These are phyloP conservation scores for Capsicum baccatum DNA, from an alignment of 257 asterid species.

Conservation along the genomic window DNA sequence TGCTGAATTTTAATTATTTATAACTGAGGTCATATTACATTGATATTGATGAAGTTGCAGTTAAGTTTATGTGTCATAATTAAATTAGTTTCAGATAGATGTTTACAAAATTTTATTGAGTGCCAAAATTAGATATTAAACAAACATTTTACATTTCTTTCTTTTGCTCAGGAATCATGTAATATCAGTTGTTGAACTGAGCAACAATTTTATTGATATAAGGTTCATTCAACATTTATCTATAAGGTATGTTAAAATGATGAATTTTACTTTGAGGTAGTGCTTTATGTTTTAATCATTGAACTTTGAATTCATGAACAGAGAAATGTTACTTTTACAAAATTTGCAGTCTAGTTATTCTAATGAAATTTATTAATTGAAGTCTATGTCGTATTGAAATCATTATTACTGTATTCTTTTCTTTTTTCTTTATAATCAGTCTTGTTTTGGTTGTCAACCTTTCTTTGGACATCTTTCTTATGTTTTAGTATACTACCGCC, in stretches of 20 bases:
- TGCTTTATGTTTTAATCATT: no score
- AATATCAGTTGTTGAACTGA: constrained; percentile 67
- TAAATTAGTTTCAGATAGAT: not conserved
- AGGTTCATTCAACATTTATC: constrained; percentile 74
- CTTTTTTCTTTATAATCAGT: no score
- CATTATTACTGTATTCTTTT: no score
- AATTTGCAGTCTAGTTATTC: no score
- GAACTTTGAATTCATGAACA: no score
- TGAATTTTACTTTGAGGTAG: no score
- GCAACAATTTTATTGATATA: constrained; percentile 87
- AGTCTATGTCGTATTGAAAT: no score
- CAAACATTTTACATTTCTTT: not conserved
- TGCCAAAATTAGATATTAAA: not conserved
- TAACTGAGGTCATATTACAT: not conserved
- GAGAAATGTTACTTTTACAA: no score
- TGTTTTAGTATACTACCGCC: no score
- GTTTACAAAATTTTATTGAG: not conserved
- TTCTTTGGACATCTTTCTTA: no score
- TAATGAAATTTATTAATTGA: no score
- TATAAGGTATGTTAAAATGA: constrained; percentile 59
- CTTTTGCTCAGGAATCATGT: constrained; percentile 61
- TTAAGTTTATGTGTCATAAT: not conserved
- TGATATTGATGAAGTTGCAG: not conserved
- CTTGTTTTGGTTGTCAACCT: no score
- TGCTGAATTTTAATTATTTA: not conserved